Conservation (phyloP, 805 yeast species). For the Ogataea glucozyma region DNA sequence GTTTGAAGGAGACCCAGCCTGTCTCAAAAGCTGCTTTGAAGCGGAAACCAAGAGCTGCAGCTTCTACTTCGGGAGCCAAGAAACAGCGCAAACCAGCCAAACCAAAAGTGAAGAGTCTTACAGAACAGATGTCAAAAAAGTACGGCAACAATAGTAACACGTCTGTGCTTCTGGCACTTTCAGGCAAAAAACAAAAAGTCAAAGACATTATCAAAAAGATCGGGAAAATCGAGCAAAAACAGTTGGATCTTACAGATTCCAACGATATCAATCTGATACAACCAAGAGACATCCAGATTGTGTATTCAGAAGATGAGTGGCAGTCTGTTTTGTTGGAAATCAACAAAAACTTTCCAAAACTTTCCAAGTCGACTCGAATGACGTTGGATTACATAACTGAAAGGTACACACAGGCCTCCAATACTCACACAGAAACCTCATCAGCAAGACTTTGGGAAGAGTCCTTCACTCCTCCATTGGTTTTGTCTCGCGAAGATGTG, state of each 20-base stretch:
- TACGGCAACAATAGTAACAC: conserved; percentile 15
- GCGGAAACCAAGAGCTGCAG: no score
- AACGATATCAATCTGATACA: no score
- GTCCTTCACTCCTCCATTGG: conserved; percentile 22
- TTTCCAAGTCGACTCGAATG: conserved; percentile 27
- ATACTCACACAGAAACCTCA: conserved; percentile 1
- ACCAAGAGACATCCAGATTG: conserved; percentile 21
- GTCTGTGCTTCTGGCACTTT: conserved; percentile 28
- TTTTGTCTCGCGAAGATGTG: conserved; percentile 21
- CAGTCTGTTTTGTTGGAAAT: conserved; percentile 25
- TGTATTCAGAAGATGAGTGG: conserved; percentile 35
- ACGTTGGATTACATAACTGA: conserved; percentile 29
- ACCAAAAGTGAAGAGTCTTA: conserved; percentile 25
- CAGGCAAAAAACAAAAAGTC: conserved; percentile 34
- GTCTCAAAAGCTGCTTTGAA: conserved; percentile 2
- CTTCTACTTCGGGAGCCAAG: background rate
- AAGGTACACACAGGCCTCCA: conserved; percentile 19
- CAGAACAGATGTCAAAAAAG: conserved; percentile 26
- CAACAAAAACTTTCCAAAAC: conserved; percentile 26
- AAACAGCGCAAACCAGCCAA: conserved; percentile 3
- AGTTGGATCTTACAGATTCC: no score
- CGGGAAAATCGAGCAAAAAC: conserved; percentile 16
- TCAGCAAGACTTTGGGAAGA: conserved; percentile 18
- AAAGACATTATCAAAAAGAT: conserved; percentile 30
- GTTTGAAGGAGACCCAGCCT: background rate